phyloP scores from a whole-genome alignment of 345 rosid genomes.

The Cardiospermum halicacabum region DNA sequence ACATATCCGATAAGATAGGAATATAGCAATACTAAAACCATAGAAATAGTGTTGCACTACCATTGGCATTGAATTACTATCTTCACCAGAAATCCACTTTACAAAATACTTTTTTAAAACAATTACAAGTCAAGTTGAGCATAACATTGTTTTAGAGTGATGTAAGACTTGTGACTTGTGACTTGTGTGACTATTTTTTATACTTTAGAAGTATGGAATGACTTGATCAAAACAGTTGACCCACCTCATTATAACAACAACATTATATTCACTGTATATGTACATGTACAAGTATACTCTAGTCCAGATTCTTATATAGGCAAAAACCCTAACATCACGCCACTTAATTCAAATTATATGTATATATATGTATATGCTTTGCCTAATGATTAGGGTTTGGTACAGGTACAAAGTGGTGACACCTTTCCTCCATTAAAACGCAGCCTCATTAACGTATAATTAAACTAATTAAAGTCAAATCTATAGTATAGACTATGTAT shows the following conservation, averaged over 20 bases:
- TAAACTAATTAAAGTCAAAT: slow-evolving; percentile 4
- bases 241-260: too few relatives aligned
- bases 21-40: too few relatives aligned
- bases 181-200: background rate
- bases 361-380: background rate
- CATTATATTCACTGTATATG: slow-evolving; percentile 15
- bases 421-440: background rate
- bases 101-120: too few relatives aligned
- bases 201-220: too few relatives aligned
- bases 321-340: slow-evolving; percentile 35
- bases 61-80: too few relatives aligned
- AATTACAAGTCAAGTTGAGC: too few relatives aligned
- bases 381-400: slow-evolving; percentile 23
- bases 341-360: slow-evolving; percentile 14
- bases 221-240: slow-evolving; percentile 22
- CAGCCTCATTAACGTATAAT: background rate
- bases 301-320: slow-evolving; percentile 7
- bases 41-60: too few relatives aligned
- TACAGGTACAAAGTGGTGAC: background rate
- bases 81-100: too few relatives aligned
- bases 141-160: background rate
- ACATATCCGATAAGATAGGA: too few relatives aligned
- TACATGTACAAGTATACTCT: background rate
- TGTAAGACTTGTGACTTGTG: background rate
- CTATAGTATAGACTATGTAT: background rate